Percentiles rank a stretch among this genome's conserved stretches.
Evolutionary conservation across 331 rosid species (phyloP).

Genomic region (Pyracantha coccinea): DNA sequence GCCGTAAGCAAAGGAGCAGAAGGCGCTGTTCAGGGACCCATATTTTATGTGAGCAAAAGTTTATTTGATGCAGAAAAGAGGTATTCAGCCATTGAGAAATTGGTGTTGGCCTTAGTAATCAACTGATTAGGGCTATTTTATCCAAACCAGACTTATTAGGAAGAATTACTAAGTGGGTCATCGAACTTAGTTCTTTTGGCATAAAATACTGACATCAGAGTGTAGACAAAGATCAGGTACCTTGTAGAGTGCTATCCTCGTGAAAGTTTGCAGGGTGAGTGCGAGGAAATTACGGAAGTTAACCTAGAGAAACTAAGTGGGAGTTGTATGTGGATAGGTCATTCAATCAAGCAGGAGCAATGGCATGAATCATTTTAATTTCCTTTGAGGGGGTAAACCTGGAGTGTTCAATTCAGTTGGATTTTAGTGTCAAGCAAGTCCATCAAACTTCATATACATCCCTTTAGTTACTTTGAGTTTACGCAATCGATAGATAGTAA

Average conservation of each 20-base stretch:
- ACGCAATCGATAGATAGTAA: too few species aligned
- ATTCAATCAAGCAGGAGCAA: neutral
- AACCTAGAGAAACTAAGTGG: neutral
- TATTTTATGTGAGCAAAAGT: too few species aligned
- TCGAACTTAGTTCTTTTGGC: neutral
- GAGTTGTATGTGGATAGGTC: too few species aligned
- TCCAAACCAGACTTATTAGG: neutral
- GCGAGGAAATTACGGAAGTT: too few species aligned
- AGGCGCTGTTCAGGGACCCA: neutral
- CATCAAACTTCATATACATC: too few species aligned
- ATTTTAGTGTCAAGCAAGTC: too few species aligned
- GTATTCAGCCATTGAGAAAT: too few species aligned
- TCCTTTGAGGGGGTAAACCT: neutral
- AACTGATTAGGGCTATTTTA: neutral
- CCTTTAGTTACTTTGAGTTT: too few species aligned
- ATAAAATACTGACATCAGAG: neutral
- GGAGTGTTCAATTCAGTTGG: neutral
- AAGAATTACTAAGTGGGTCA: neutral
- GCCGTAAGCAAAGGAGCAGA: neutral
- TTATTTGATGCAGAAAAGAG: too few species aligned
- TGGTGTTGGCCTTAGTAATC: too few species aligned
- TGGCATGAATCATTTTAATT: neutral
- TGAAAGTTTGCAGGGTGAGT: neutral
- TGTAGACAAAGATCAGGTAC: too few species aligned
- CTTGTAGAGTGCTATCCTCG: neutral